Percentiles rank a stretch among this genome's conserved stretches.
Conservation (phyloP, 257 asterid genomes). For the Rauvolfia tetraphylla region DNA sequence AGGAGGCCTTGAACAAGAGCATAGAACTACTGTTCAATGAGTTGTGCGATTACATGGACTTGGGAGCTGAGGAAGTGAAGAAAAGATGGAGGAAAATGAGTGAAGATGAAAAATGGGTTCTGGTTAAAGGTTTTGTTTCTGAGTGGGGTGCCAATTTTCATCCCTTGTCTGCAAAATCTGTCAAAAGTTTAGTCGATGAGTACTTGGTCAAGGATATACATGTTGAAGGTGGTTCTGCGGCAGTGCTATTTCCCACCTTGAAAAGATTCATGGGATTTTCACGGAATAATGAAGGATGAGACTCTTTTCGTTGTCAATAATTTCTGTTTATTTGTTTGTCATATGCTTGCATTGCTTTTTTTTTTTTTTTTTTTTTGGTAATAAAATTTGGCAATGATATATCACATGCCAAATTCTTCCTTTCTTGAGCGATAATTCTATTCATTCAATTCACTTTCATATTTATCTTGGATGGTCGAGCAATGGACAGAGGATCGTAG, state of each 20-base stretch:
- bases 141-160: constrained; percentile 71
- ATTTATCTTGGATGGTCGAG: neutral
- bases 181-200: constrained; percentile 61
- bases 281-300: constrained; percentile 18
- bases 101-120: constrained; percentile 51
- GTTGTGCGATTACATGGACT: constrained; percentile 45
- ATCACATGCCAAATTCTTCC: neutral
- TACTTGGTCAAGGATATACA: constrained; percentile 26
- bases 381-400: neutral
- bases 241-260: constrained; percentile 34
- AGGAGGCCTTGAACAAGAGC: constrained; percentile 67
- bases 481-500: too few relatives aligned
- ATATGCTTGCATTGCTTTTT: neutral
- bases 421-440: neutral
- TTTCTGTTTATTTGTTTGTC: neutral
- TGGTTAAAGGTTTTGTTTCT: constrained; percentile 54
- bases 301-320: neutral
- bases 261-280: constrained; percentile 47
- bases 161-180: constrained; percentile 70
- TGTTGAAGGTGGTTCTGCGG: constrained; percentile 24
- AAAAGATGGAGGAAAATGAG: constrained; percentile 53
- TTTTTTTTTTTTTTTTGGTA: neutral
- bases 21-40: constrained; percentile 57
- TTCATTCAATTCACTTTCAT: neutral
- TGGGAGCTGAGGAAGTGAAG: constrained; percentile 52